phyloP scores from a whole-genome alignment of 768 basidiomycete species.

The Lactifluus echinatus region DNA sequence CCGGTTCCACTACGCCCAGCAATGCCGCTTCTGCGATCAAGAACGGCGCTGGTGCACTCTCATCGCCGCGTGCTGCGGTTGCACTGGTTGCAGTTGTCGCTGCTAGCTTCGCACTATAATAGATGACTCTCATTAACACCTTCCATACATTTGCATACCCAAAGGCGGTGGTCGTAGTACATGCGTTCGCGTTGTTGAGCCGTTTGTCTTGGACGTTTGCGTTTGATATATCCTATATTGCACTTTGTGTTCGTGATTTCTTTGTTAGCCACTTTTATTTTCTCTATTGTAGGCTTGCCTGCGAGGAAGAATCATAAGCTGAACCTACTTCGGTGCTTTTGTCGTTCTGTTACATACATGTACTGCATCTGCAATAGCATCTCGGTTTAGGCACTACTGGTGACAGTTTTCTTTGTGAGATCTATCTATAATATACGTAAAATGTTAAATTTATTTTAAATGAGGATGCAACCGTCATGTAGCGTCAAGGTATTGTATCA shows the following conservation, averaged over 20 bases:
- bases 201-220: conserved; percentile 13
- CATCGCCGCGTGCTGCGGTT: conserved; percentile 42
- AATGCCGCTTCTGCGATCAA: conserved; percentile 24
- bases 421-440: no score
- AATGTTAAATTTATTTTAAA: no score
- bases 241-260: conserved; percentile 16
- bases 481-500: no score
- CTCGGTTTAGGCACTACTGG: not conserved
- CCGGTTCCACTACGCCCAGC: conserved; percentile 21
- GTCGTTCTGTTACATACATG: not conserved
- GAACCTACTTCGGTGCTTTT: not conserved
- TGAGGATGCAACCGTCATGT: no score
- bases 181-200: conserved; percentile 6
- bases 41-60: conserved; percentile 38
- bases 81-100: conserved; percentile 44
- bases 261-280: not conserved
- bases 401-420: no score
- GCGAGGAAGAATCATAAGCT: conserved; percentile 10
- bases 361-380: not conserved
- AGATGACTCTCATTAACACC: conserved; percentile 19
- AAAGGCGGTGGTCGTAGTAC: not conserved
- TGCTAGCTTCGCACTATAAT: conserved; percentile 36
- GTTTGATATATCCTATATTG: conserved; percentile 1
- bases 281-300: conserved; percentile 9
- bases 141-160: conserved; percentile 6